Conservation (phyloP, 2,329 filamentous ascomycete genomes). For the Alternaria solani region DNA sequence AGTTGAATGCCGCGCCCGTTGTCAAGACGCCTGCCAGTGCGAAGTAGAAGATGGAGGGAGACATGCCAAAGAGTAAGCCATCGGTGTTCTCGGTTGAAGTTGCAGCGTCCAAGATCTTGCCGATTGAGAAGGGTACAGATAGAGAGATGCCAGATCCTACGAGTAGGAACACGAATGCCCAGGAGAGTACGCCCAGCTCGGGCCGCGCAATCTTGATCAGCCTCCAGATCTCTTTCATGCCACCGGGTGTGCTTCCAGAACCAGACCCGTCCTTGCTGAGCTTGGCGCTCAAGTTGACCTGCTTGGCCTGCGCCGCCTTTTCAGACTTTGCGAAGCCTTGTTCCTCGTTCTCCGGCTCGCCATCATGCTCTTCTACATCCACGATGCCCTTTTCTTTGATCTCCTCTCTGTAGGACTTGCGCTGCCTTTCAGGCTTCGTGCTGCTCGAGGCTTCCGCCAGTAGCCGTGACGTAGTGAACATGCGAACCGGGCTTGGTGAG, state of each 20-base stretch:
- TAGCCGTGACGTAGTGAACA: conserved; percentile 39
- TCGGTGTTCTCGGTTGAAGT: conserved; percentile 72
- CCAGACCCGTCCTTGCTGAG: conserved; percentile 79
- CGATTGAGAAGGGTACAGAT: conserved; percentile 96
- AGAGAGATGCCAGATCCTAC: conserved; percentile 93
- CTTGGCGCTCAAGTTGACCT: conserved; percentile 87
- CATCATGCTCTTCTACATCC: conserved; percentile 51
- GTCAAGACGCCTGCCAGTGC: conserved; percentile 77
- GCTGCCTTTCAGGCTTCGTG: conserved; percentile 24
- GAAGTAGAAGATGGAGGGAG: conserved; percentile 86
- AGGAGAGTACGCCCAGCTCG: conserved; percentile 78
- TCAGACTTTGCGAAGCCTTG: conserved; percentile 76
- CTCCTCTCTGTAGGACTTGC: conserved; percentile 51
- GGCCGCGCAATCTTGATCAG: conserved; percentile 88
- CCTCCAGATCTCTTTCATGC: conserved; percentile 78
- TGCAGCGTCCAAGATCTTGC: conserved; percentile 91
- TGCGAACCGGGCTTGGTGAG: conserved; percentile 33
- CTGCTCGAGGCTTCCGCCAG: conserved; percentile 37
- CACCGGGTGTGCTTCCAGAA: conserved; percentile 59
- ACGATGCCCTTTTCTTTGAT: conserved; percentile 49
- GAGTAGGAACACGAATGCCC: conserved; percentile 85
- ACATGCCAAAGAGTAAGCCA: conserved; percentile 81
- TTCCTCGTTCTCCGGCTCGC: conserved; percentile 64
- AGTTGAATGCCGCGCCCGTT: conserved; percentile 88
- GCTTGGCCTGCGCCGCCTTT: conserved; percentile 83